A percentile compares a stretch with the other conserved stretches of the same genome.
Evolutionary conservation across 495 filamentous ascomycete genomes (phyloP).

Genomic region (Aspergillus funiculosus): DNA sequence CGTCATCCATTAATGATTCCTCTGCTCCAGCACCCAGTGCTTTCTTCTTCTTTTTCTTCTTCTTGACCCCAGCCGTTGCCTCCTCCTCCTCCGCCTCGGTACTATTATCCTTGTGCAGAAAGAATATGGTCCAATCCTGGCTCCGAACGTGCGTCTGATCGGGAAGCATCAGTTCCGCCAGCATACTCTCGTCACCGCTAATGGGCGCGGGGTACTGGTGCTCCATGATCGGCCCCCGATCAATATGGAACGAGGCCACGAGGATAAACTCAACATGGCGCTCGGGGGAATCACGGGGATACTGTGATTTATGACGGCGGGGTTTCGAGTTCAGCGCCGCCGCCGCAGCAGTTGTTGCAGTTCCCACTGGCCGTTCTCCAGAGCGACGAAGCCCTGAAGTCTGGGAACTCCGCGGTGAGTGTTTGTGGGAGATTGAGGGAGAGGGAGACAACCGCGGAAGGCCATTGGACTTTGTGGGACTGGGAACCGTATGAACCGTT

Average conservation of each 20-base stretch:
- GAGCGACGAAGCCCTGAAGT: slow-evolving; percentile 41
- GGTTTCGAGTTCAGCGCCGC: slow-evolving; percentile 29
- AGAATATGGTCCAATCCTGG: slow-evolving; percentile 99
- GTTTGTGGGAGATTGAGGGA: slow-evolving; percentile 45
- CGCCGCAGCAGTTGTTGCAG: slow-evolving; percentile 13
- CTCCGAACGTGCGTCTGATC: slow-evolving; percentile 93
- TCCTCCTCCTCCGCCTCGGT: slow-evolving; percentile 65
- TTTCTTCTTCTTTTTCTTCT: slow-evolving; percentile 50
- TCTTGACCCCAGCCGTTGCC: slow-evolving; percentile 38
- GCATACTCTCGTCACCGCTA: slow-evolving; percentile 95
- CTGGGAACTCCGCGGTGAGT: slow-evolving; percentile 46
- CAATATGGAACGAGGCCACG: slow-evolving; percentile 97
- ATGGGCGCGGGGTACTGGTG: slow-evolving; percentile 93
- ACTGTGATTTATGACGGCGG: slow-evolving; percentile 69
- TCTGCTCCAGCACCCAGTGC: slow-evolving; percentile 16
- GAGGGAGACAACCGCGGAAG: slow-evolving; percentile 52
- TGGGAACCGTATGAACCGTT: slow-evolving; percentile 36
- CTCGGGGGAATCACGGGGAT: slow-evolving; percentile 69
- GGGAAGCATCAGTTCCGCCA: slow-evolving; percentile 97
- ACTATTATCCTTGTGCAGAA: slow-evolving; percentile 88
- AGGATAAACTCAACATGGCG: slow-evolving; percentile 98
- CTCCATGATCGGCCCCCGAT: slow-evolving; percentile 95
- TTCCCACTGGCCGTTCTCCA: slow-evolving; percentile 34
- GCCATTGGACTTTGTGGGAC: slow-evolving; percentile 46
- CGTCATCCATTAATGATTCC: slow-evolving; percentile 43